A percentile compares a stretch with the other conserved stretches of the same genome.
phyloP scores from a whole-genome alignment of 1,284 basidiomycete species.

The Malassezia vespertilionis region DNA sequence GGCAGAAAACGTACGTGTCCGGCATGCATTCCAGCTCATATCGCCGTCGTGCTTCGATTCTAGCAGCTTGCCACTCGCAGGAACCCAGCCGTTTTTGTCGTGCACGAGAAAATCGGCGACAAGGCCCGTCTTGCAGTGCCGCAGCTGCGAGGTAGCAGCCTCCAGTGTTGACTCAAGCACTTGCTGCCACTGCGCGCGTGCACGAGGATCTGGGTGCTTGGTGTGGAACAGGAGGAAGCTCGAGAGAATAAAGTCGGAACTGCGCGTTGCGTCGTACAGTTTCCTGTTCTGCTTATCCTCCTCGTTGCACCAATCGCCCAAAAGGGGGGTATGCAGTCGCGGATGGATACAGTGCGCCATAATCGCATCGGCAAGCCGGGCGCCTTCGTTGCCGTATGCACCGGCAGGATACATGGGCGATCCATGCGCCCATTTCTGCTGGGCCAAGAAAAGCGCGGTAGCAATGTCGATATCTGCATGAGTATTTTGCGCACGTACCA shows the following conservation, averaged over 20 bases:
- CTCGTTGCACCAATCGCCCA: constrained; percentile 37
- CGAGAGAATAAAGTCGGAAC: constrained; percentile 33
- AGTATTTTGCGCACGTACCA: constrained; percentile 4
- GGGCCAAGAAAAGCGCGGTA: constrained; percentile 27
- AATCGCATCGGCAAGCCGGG: constrained; percentile 18
- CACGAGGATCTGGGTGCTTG: constrained; percentile 17
- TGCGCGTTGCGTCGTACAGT: constrained; percentile 31
- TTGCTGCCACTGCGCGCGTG: constrained; percentile 23
- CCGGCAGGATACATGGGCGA: constrained; percentile 16
- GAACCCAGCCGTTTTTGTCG: constrained; percentile 19
- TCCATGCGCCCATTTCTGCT: constrained; percentile 21
- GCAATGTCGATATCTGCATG: constrained; percentile 35
- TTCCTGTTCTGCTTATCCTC: constrained; percentile 18
- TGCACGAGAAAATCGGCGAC: constrained; percentile 32
- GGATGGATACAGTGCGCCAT: constrained; percentile 28
- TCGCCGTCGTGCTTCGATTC: constrained; percentile 33
- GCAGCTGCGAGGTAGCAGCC: constrained; percentile 15
- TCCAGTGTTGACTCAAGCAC: constrained; percentile 26
- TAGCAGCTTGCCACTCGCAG: constrained; percentile 23
- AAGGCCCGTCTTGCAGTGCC: constrained; percentile 17
- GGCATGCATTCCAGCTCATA: constrained; percentile 39
- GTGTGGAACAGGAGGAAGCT: constrained; percentile 27
- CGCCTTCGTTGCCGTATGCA: constrained; percentile 24
- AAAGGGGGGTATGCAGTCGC: constrained; percentile 23
- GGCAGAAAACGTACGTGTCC: constrained; percentile 20